A percentile compares a stretch with the other conserved stretches of the same genome.
phyloP scores from a whole-genome alignment of 2,329 filamentous ascomycete species.

The Talaromyces amestolkiae region DNA sequence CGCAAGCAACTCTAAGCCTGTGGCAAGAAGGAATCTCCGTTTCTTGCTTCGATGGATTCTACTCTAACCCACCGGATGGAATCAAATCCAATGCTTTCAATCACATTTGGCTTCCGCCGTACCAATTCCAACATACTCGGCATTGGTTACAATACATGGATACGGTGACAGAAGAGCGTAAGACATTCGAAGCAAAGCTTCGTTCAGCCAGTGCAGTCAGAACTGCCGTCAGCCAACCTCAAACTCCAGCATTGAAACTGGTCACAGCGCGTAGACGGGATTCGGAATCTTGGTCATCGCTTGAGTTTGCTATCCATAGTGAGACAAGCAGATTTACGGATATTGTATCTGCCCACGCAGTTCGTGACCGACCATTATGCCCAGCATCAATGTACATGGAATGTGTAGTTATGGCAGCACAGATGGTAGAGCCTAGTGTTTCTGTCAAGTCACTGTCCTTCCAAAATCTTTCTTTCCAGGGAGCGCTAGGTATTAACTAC shows the following conservation, averaged over 20 bases:
- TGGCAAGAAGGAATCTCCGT: conserved; percentile 14
- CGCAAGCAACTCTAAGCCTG: background rate
- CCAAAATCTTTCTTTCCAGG: conserved; percentile 16
- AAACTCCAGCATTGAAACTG: background rate
- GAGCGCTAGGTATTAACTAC: conserved; percentile 15
- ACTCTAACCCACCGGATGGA: background rate
- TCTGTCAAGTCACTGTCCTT: conserved; percentile 12
- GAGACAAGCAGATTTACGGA: conserved; percentile 15
- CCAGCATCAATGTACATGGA: conserved; percentile 20
- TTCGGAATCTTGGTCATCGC: conserved; percentile 15
- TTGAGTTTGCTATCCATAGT: conserved; percentile 14
- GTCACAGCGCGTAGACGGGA: conserved; percentile 13
- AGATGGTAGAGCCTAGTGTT: conserved; percentile 15
- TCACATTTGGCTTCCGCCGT: conserved; percentile 16
- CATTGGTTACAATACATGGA: conserved; percentile 17
- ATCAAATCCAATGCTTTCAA: background rate
- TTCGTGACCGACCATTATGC: conserved; percentile 14
- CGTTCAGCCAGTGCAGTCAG: background rate
- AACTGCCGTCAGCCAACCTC: background rate
- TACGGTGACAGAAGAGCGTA: conserved; percentile 13
- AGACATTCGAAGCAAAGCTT: background rate
- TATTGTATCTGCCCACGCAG: conserved; percentile 16
- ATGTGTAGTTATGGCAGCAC: conserved; percentile 17
- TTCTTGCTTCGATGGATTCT: conserved; percentile 8
- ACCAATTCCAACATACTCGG: conserved; percentile 14